Evolutionary conservation across 768 basidiomycete species (phyloP), one percentile per base, ranked within the genome.

Genomic region (Kwoniella bestiolae): DNA sequence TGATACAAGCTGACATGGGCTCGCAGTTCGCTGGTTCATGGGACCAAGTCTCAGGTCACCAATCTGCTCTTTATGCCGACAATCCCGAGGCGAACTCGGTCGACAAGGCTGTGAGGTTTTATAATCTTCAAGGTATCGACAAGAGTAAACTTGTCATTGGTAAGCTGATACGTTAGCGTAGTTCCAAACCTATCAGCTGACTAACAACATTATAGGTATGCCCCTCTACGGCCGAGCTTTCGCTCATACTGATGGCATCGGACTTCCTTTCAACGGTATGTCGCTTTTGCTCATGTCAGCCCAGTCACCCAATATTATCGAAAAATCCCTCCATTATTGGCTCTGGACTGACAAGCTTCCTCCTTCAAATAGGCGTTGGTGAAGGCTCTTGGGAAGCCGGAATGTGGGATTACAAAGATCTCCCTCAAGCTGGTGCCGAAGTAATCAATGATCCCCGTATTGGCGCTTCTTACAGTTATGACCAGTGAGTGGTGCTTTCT

Each of bases 141-240:
- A 86, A 87, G 12, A 83, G 86, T 76, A 96, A 95, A 83, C 83
- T 99, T 57, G 87, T 98, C 56, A 82, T 98, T 64, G 95, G 90
- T 57, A 53, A 59, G 76, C 53, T 29, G 23, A 9, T 2, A 18
- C 2, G 1, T 11, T 3, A 18, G 23, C 18, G 12, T 23, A 28
- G 8, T 3, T 25, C 14, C 26, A 8, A 14, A n/a, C 5, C 26
- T 2, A 23, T 29, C 31, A 21, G 56, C 63, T 64, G 44, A 64
- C n/a, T 16, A 12, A 9, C 5, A 34, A 8, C 21, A 21, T 5
- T 23, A 5, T 65, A 82, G 82, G 95, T 11, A 86, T 98, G 50
- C 96, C 96, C 0, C 85, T 96, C 4, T 99, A 98, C 71, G 96
- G 96, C 0, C 87, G 95, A 26, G 90, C 90, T 45, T 99, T 99